phyloP scores from a whole-genome alignment of 2,329 filamentous ascomycete species.

The Stachybotrys chlorohalonatus region DNA sequence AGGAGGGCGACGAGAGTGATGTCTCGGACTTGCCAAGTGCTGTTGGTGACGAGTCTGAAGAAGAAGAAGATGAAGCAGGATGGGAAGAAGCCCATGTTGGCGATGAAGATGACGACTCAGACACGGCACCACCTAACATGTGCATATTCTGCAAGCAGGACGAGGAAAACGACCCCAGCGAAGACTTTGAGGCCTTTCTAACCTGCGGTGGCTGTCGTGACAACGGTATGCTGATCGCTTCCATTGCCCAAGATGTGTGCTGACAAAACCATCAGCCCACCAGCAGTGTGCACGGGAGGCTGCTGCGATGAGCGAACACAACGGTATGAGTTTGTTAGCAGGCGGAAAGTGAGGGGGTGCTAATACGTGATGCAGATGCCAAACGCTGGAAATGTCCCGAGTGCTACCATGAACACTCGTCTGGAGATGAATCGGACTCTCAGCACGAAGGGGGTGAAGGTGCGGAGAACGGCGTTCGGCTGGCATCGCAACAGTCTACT shows the following conservation, averaged over 20 bases:
- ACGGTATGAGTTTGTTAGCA: constrained; percentile 15
- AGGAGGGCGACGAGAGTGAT: constrained; percentile 40
- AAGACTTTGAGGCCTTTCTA: constrained; percentile 73
- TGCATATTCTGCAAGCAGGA: constrained; percentile 73
- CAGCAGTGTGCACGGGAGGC: constrained; percentile 77
- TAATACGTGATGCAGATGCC: constrained; percentile 23
- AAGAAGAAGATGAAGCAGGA: constrained; percentile 25
- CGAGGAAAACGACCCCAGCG: constrained; percentile 73
- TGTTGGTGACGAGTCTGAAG: constrained; percentile 46
- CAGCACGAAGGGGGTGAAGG: constrained; percentile 20
- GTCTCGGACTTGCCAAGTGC: constrained; percentile 37
- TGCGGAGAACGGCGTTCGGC: constrained; percentile 5
- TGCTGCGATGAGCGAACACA: constrained; percentile 25
- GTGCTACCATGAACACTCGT: constrained; percentile 36
- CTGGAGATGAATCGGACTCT: constrained; percentile 19
- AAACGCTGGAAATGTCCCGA: constrained; percentile 44
- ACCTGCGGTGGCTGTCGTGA: constrained; percentile 71
- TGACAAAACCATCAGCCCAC: constrained; percentile 60
- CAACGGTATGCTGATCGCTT: constrained; percentile 55
- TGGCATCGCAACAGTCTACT: constrained; percentile 16
- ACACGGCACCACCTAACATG: constrained; percentile 34
- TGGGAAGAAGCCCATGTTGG: constrained; percentile 51
- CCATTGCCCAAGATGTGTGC: constrained; percentile 14
- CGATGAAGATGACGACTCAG: constrained; percentile 48
- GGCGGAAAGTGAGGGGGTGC: constrained; percentile 1